Evolutionary conservation across 345 rosid species (phyloP).

Genomic region (Salix udensis): DNA sequence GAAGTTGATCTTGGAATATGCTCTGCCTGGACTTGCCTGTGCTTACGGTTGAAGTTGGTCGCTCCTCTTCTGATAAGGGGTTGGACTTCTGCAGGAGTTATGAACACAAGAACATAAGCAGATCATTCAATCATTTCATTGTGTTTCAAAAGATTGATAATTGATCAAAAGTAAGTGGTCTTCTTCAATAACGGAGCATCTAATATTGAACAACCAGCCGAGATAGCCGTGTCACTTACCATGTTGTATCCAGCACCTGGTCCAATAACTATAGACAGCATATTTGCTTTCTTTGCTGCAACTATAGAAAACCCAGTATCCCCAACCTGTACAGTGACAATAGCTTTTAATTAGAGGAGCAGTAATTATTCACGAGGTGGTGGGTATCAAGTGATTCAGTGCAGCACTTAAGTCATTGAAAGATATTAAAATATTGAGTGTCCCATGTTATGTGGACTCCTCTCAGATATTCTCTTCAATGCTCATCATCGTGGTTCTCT

Average conservation of each 20-base stretch:
- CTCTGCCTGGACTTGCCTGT: conserved; percentile 47
- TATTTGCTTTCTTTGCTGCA: conserved; percentile 56
- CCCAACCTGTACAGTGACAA: conserved; percentile 40
- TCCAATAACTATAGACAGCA: conserved; percentile 68
- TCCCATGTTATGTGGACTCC: background rate
- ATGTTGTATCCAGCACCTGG: conserved; percentile 88
- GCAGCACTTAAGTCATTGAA: no score
- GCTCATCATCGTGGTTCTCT: background rate
- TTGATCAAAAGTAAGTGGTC: no score
- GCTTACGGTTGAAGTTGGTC: conserved; percentile 22
- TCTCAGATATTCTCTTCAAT: background rate
- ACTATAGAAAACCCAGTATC: conserved; percentile 74
- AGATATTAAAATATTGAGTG: background rate
- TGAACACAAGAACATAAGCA: background rate
- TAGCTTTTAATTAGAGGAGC: no score
- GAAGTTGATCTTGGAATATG: conserved; percentile 66
- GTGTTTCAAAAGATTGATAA: no score
- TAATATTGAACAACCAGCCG: background rate
- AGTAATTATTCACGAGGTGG: no score
- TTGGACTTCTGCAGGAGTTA: conserved; percentile 57
- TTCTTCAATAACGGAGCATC: background rate
- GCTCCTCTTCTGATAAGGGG: conserved; percentile 52
- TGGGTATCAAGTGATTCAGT: no score
- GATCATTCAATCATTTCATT: background rate
- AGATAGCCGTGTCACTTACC: conserved; percentile 38